Conservation (phyloP, 2,329 filamentous ascomycete species). For the Lecanicillium sp. region DNA sequence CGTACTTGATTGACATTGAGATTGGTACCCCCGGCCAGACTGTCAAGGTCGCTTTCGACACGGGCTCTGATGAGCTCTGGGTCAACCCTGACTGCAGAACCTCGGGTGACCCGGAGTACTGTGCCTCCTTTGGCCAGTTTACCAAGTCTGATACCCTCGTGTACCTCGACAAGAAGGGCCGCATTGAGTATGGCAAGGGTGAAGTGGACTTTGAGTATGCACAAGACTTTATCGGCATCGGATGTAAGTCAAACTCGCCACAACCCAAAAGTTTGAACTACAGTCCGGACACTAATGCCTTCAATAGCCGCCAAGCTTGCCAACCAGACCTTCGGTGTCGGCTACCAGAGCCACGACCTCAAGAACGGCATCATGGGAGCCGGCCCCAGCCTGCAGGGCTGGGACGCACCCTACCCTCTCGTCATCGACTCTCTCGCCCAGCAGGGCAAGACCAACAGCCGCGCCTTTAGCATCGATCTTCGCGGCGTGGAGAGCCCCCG, state of each 20-base stretch:
- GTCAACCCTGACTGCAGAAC: constrained; percentile 51
- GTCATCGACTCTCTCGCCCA: constrained; percentile 41
- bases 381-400: constrained; percentile 48
- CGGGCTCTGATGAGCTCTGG: constrained; percentile 54
- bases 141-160: constrained; percentile 31
- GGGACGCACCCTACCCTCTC: constrained; percentile 40
- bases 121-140: constrained; percentile 37
- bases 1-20: constrained; percentile 22
- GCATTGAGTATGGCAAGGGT: constrained; percentile 44
- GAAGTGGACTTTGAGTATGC: constrained; percentile 43
- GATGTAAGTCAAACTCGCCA: constrained; percentile 14
- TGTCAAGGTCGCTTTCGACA: constrained; percentile 49
- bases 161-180: constrained; percentile 25
- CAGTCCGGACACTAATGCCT: no score
- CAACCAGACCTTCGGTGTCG: constrained; percentile 54
- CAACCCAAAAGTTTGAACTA: no score
- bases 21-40: constrained; percentile 47
- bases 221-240: constrained; percentile 35
- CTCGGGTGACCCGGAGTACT: constrained; percentile 34
- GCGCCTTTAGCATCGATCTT: constrained; percentile 58
- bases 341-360: constrained; percentile 39
- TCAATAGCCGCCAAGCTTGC: constrained; percentile 31
- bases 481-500: constrained; percentile 52
- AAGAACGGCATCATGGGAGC: constrained; percentile 64
- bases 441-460: constrained; percentile 48